A percentile compares a stretch with the other conserved stretches of the same genome.
Conservation (phyloP, 2,329 filamentous ascomycete genomes). For the Colletotrichum sp. region DNA sequence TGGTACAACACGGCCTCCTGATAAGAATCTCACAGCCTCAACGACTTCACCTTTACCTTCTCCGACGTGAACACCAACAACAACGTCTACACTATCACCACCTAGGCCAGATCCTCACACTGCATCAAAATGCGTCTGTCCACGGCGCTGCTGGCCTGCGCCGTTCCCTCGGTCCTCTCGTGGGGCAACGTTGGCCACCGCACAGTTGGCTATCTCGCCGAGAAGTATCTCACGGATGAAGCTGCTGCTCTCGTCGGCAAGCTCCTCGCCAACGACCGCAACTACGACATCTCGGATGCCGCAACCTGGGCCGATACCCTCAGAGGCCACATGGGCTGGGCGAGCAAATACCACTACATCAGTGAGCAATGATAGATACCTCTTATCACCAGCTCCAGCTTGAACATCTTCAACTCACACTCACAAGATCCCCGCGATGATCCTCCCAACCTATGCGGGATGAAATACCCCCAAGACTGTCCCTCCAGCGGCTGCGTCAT, state of each 20-base stretch:
- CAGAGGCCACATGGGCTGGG: slow-evolving; percentile 20
- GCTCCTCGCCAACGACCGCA: slow-evolving; percentile 20
- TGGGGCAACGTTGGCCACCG: slow-evolving; percentile 21
- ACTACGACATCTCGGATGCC: slow-evolving; percentile 22
- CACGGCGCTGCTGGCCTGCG: neutral
- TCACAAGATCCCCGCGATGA: slow-evolving; percentile 14
- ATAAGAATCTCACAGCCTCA: neutral
- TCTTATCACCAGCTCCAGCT: neutral
- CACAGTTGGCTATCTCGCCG: slow-evolving; percentile 22
- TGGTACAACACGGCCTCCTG: neutral
- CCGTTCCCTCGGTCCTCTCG: neutral
- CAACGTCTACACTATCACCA: neutral
- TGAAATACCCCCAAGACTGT: slow-evolving; percentile 22
- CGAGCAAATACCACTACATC: slow-evolving; percentile 24
- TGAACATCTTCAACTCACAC: neutral
- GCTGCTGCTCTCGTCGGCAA: slow-evolving; percentile 14
- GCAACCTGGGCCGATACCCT: slow-evolving; percentile 22
- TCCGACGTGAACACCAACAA: neutral
- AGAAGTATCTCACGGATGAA: slow-evolving; percentile 18
- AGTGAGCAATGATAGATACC: neutral
- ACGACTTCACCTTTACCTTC: no score
- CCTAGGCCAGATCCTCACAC: neutral
- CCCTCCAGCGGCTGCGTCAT: slow-evolving; percentile 20
- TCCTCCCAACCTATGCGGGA: slow-evolving; percentile 19
- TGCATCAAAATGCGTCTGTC: slow-evolving; percentile 2